A percentile compares a stretch with the other conserved stretches of the same genome.
phyloP scores from a whole-genome alignment of 2,329 filamentous ascomycete species.

The Emergomyces orientalis region DNA sequence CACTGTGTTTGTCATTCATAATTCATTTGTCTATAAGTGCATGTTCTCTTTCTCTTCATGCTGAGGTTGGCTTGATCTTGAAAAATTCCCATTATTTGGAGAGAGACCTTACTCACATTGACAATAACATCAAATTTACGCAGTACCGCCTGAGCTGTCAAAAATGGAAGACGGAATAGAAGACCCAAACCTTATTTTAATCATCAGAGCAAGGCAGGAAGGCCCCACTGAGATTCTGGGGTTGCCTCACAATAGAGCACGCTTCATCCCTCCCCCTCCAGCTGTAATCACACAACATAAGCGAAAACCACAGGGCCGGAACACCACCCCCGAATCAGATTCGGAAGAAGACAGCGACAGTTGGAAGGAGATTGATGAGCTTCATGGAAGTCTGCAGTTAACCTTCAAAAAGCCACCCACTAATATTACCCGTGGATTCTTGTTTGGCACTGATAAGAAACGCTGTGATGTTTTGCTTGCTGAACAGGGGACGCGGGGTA shows the following conservation, averaged over 20 bases:
- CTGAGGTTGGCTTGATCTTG: too few relatives aligned
- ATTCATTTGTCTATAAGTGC: not conserved
- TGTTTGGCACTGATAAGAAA: conserved; percentile 6
- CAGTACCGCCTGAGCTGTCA: not conserved
- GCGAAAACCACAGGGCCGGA: not conserved
- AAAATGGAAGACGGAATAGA: not conserved
- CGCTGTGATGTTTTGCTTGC: conserved; percentile 9
- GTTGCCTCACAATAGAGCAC: conserved; percentile 5
- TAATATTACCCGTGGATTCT: conserved; percentile 7
- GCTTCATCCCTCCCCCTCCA: not conserved
- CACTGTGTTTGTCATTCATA: not conserved
- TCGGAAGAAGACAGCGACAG: not conserved
- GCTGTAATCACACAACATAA: too few relatives aligned
- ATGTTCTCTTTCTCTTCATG: not conserved
- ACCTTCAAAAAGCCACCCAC: conserved; percentile 8
- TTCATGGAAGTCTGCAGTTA: not conserved
- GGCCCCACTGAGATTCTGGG: not conserved
- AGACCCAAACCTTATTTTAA: conserved; percentile 9
- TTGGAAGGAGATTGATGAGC: not conserved
- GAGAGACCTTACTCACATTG: not conserved
- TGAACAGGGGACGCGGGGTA: not conserved
- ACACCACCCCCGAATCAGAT: not conserved
- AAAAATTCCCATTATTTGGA: not conserved
- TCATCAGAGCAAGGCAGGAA: not conserved
- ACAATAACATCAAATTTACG: not conserved